phyloP scores from a whole-genome alignment of 345 rosid species.

The Hevea brasiliensis region DNA sequence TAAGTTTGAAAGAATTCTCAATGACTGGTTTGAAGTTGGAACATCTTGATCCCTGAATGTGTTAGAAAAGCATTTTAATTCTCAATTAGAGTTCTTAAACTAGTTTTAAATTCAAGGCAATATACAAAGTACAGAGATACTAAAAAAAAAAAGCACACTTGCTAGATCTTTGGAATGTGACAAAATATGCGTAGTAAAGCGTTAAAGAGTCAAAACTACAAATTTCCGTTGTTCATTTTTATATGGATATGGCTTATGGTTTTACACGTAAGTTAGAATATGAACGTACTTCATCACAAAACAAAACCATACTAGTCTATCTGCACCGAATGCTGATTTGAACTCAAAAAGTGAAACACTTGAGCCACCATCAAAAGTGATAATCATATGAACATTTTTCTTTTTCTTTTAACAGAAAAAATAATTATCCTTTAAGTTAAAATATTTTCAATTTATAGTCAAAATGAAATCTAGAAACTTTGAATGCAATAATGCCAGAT shows the following conservation, averaged over 20 bases:
- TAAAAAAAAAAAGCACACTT: background rate
- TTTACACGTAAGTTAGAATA: background rate
- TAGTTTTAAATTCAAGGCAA: constrained; percentile 7
- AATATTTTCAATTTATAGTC: background rate
- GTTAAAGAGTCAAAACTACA: background rate
- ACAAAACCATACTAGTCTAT: background rate
- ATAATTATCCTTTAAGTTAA: background rate
- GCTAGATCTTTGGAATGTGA: background rate
- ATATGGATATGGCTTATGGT: background rate
- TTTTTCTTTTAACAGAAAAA: no score
- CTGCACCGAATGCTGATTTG: background rate
- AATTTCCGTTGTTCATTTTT: background rate
- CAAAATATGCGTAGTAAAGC: constrained; percentile 1
- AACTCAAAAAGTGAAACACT: background rate
- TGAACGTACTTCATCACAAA: background rate
- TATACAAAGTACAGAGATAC: constrained; percentile 13
- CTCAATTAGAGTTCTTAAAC: constrained; percentile 8
- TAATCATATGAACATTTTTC: no score
- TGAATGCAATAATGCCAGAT: background rate
- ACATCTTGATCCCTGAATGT: constrained; percentile 68
- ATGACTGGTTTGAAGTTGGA: constrained; percentile 64
- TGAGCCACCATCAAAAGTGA: background rate
- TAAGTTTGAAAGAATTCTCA: constrained; percentile 82
- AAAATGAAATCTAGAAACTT: background rate
- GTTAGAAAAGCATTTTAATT: constrained; percentile 20